Evolutionary conservation across 176 grass and related monocot species (phyloP), one percentile per base, ranked within the genome.

Genomic region (Neostapfia colusana): DNA sequence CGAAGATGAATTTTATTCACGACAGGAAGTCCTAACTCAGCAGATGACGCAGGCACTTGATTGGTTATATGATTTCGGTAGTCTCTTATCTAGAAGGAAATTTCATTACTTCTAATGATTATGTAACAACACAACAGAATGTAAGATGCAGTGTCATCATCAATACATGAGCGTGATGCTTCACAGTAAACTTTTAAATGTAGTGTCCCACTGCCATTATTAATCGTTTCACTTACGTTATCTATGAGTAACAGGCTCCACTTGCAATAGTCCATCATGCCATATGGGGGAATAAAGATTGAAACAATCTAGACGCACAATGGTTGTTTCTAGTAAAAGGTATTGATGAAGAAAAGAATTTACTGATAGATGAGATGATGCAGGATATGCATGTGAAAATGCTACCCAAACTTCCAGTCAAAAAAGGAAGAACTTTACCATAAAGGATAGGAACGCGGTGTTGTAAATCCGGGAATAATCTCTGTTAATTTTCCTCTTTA

Each of bases 1-100:
- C 72, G 85, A 46, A 99, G 85, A 44, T 35, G 80, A 44, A 95
- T 85, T 95, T 99, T 99, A 69, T 90, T 90, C 76, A 90, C 81
- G 38, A 81, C 67, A 65, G 95, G 95, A 58, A 83, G 61, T 70
- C 85, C 85, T 80, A 80, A 55, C 24, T 82, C 79, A 64, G 85
- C 70, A 76, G 88, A 93, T 57, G 69, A 42, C 69, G 46, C 72
- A 85, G 62, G 64, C 24, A 51, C 79, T 88, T 90, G 85, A 73
- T 90, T 87, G 43, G 82, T 74, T 70, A 41, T 46, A 78, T 74
- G 78, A 74, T 90, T 93, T 69, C 91, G 63, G 73, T 93, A 90
- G 56, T 93, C 91, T 25, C 79, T 79, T 70, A 90, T 85, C 91
- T 93, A 82, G 37, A 88, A 69, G 70, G 42, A 88, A 75, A 67